These are phyloP conservation scores for Dioscorea alata DNA, from an alignment of 106 monocot species.

Conservation along the genomic window DNA sequence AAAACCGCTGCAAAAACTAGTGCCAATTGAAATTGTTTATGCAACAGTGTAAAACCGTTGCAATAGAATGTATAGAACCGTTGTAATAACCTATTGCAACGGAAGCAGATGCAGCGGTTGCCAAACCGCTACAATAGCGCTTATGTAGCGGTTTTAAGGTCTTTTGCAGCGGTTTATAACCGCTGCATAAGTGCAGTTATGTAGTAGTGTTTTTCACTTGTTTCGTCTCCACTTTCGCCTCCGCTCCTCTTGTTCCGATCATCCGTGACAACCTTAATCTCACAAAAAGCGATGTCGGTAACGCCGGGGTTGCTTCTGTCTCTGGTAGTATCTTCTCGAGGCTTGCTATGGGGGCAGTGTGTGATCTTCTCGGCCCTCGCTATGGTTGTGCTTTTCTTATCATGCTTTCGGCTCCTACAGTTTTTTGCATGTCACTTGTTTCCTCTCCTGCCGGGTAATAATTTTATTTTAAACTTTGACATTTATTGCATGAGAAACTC, in stretches of 20 bases:
- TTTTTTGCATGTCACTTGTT: slow-evolving; percentile 64
- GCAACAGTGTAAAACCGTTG: no score
- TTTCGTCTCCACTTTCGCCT: slow-evolving; percentile 67
- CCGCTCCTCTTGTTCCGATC: slow-evolving; percentile 72
- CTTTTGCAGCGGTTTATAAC: no score
- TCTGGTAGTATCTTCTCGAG: slow-evolving; percentile 30
- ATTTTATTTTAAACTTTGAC: slow-evolving; percentile 18
- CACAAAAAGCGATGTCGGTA: slow-evolving; percentile 58
- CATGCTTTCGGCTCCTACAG: slow-evolving; percentile 62
- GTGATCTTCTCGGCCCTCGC: slow-evolving; percentile 25
- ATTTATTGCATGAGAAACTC: slow-evolving; percentile 12
- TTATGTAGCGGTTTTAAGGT: no score
- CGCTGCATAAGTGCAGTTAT: no score
- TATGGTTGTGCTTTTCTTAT: slow-evolving; percentile 54
- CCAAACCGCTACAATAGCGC: no score
- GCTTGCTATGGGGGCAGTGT: slow-evolving; percentile 27
- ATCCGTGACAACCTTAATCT: slow-evolving; percentile 79
- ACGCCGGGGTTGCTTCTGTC: slow-evolving; percentile 46
- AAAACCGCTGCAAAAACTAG: no score
- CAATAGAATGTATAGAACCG: no score
- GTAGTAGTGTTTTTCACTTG: slow-evolving; percentile 35
- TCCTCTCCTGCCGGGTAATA: slow-evolving; percentile 18
- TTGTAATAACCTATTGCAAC: no score
- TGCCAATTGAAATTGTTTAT: no score
- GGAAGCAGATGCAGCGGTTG: no score